Conservation (phyloP, 108 stramenopile genomes). For the Nannochloropsis salina region DNA sequence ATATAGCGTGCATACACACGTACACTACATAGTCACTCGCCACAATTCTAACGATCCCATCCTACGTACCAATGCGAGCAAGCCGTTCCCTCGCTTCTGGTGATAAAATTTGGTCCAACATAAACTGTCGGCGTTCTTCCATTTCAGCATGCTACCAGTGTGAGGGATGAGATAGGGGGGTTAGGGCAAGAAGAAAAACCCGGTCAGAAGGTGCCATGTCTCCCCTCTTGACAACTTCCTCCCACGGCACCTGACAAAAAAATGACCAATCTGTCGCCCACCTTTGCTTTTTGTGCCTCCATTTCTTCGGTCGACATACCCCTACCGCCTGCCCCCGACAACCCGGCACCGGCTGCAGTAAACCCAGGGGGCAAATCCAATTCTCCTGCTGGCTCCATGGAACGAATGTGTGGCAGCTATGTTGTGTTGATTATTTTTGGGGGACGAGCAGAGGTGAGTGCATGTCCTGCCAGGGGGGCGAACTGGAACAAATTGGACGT, state of each 20-base stretch:
- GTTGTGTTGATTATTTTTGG: background rate
- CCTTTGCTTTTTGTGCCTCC: background rate
- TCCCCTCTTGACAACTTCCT: background rate
- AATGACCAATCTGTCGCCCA: background rate
- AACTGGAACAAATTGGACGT: no score
- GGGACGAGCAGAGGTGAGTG: no score
- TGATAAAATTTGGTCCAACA: constrained; percentile 49
- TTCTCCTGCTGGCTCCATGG: constrained; percentile 13
- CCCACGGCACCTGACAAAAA: no score
- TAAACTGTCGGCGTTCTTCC: constrained; percentile 42
- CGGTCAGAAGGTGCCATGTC: background rate
- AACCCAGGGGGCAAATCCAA: background rate
- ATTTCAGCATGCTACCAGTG: constrained; percentile 21
- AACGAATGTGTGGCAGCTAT: background rate
- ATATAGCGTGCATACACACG: no score
- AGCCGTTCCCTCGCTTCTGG: constrained; percentile 39
- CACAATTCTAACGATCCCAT: no score
- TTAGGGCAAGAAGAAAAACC: background rate
- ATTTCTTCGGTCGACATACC: background rate
- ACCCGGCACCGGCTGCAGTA: background rate
- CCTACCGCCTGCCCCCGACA: background rate
- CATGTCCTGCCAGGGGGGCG: no score
- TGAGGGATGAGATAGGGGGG: background rate
- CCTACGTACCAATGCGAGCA: constrained; percentile 37
- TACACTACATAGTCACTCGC: no score